Percentiles rank a stretch among this genome's conserved stretches.
phyloP scores from a whole-genome alignment of 176 grass and related monocot genomes.

The Phragmites australis region DNA sequence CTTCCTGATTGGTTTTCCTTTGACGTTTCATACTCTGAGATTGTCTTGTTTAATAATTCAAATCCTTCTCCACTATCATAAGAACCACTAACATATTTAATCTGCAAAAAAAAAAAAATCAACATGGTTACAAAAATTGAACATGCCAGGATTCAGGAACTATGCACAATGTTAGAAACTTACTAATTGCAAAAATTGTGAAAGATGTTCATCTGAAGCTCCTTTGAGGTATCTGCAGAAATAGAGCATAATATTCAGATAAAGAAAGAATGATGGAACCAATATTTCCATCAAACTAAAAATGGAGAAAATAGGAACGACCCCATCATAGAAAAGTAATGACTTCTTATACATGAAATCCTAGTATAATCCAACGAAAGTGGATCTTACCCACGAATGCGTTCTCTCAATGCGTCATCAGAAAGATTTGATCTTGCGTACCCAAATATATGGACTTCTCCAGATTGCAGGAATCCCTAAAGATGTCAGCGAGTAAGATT shows the following conservation, averaged over 20 bases:
- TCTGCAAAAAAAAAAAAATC: conserved; percentile 57
- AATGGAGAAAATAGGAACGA: neutral
- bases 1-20: conserved; percentile 48
- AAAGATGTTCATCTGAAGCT: conserved; percentile 67
- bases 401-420: conserved; percentile 80
- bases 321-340: neutral
- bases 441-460: conserved; percentile 87
- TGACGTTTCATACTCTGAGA: conserved; percentile 75
- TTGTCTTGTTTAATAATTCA: conserved; percentile 67
- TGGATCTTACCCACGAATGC: conserved; percentile 67
- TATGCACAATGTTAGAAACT: conserved; percentile 25
- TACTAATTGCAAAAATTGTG: conserved; percentile 80
- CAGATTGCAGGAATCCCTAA: conserved; percentile 76
- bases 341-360: neutral
- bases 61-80: conserved; percentile 84
- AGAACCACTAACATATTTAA: conserved; percentile 94
- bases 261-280: neutral
- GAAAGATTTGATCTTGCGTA: conserved; percentile 93
- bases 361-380: conserved; percentile 11
- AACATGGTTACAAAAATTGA: conserved; percentile 21
- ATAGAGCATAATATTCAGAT: neutral
- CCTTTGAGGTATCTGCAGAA: conserved; percentile 75
- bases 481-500: conserved; percentile 22
- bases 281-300: neutral
- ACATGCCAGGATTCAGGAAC: neutral